Evolutionary conservation across 1,284 basidiomycete genomes (phyloP).

Genomic region (Ustilago tritici): DNA sequence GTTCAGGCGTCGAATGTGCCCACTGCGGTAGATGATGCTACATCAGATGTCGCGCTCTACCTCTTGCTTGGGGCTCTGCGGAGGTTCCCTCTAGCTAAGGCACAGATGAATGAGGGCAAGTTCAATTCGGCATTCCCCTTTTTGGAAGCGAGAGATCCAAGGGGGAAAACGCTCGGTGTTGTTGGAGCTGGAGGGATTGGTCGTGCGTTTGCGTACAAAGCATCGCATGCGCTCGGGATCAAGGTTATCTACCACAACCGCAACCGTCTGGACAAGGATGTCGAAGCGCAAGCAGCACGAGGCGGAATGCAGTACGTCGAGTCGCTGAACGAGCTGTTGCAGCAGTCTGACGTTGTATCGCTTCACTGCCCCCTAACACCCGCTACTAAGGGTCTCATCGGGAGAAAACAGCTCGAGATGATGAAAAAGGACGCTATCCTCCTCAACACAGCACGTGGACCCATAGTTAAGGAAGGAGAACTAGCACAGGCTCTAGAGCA

Average conservation of each 20-base stretch:
- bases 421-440: slow-evolving; percentile 71
- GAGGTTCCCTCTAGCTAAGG: slow-evolving; percentile 53
- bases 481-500: slow-evolving; percentile 57
- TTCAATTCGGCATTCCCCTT: slow-evolving; percentile 62
- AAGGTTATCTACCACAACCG: slow-evolving; percentile 65
- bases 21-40: slow-evolving; percentile 62
- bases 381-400: slow-evolving; percentile 70
- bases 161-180: slow-evolving; percentile 61
- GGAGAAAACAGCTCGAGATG: slow-evolving; percentile 65
- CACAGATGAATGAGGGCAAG: slow-evolving; percentile 40
- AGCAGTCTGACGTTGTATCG: slow-evolving; percentile 71
- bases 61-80: slow-evolving; percentile 61
- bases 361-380: slow-evolving; percentile 72
- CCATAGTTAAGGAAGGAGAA: slow-evolving; percentile 71
- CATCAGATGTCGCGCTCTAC: slow-evolving; percentile 62
- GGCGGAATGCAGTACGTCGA: slow-evolving; percentile 56
- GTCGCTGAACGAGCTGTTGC: slow-evolving; percentile 70
- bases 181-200: slow-evolving; percentile 66
- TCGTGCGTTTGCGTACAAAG: slow-evolving; percentile 59
- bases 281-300: slow-evolving; percentile 66
- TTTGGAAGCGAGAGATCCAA: slow-evolving; percentile 51
- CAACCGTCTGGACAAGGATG: slow-evolving; percentile 33
- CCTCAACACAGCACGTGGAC: slow-evolving; percentile 73
- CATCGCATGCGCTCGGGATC: slow-evolving; percentile 60
- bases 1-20: slow-evolving; percentile 65